A percentile compares a stretch with the other conserved stretches of the same genome.
Conservation (phyloP, 148 eudicot genomes). For the Dysphania ambrosioides region DNA sequence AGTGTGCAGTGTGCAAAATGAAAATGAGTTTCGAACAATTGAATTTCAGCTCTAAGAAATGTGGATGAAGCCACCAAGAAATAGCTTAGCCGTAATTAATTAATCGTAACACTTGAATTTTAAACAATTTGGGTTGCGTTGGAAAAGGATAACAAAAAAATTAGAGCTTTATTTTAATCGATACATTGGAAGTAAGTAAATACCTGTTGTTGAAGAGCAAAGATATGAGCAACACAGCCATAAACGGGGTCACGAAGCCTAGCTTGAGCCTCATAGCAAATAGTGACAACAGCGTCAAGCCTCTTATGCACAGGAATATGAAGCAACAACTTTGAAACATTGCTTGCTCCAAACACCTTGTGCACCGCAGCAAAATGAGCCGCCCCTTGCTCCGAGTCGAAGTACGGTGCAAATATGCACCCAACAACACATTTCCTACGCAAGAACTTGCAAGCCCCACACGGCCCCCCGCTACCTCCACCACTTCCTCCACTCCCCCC, state of each 20-base stretch:
- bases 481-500: slow-evolving; percentile 31
- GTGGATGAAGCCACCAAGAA: not conserved
- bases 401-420: slow-evolving; percentile 91
- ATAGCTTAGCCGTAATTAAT: not conserved
- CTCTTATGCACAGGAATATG: slow-evolving; percentile 68
- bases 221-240: slow-evolving; percentile 91
- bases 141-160: not conserved
- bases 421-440: slow-evolving; percentile 83
- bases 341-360: slow-evolving; percentile 95
- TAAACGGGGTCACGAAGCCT: slow-evolving; percentile 87
- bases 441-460: slow-evolving; percentile 93
- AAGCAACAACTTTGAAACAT: slow-evolving; percentile 70
- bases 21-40: not conserved
- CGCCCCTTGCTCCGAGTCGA: slow-evolving; percentile 91
- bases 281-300: slow-evolving; percentile 85
- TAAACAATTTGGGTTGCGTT: not conserved
- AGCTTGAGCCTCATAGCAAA: slow-evolving; percentile 94
- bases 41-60: too few relatives aligned
- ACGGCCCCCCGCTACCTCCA: slow-evolving; percentile 63
- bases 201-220: slow-evolving; percentile 98
- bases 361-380: slow-evolving; percentile 96
- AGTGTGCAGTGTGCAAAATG: not conserved
- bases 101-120: not conserved
- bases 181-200: too few relatives aligned
- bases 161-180: too few relatives aligned